Evolutionary conservation across 1,284 basidiomycete genomes (phyloP).

Genomic region (Ustilago loliicola): DNA sequence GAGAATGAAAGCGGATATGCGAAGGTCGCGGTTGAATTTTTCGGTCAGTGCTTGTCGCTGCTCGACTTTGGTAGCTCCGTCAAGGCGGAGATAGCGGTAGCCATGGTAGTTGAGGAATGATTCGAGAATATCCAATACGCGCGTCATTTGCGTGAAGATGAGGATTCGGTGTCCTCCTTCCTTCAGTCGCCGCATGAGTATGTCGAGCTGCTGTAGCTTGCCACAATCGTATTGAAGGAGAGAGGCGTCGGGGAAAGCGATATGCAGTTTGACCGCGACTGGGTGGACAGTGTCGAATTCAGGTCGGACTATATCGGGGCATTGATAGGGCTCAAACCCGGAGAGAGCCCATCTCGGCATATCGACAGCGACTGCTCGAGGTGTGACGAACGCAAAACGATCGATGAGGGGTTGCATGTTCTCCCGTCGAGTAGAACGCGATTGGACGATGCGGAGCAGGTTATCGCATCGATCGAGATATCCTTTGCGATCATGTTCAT

Average conservation of each 20-base stretch:
- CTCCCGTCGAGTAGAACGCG: constrained; percentile 77
- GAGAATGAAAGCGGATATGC: constrained; percentile 93
- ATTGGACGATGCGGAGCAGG: constrained; percentile 72
- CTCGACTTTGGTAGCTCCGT: constrained; percentile 95
- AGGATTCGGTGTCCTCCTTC: constrained; percentile 88
- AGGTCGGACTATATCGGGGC: constrained; percentile 53
- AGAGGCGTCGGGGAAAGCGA: constrained; percentile 91
- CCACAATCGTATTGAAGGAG: constrained; percentile 96
- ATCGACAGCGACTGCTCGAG: constrained; percentile 82
- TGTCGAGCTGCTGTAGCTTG: constrained; percentile 87
- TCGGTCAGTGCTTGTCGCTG: constrained; percentile 95
- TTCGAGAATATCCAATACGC: constrained; percentile 92
- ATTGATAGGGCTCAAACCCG: constrained; percentile 68
- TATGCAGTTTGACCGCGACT: constrained; percentile 85
- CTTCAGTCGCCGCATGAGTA: constrained; percentile 85
- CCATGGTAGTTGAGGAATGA: constrained; percentile 93
- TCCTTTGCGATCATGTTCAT: constrained; percentile 71
- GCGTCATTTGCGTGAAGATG: constrained; percentile 98
- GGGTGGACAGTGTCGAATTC: constrained; percentile 76
- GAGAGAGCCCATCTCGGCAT: constrained; percentile 77
- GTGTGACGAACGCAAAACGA: constrained; percentile 86
- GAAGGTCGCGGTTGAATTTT: constrained; percentile 92
- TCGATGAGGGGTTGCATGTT: constrained; percentile 77
- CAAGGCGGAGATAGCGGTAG: constrained; percentile 90
- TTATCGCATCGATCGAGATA: constrained; percentile 77